phyloP scores from a whole-genome alignment of 371 early-diverging fungal species.

The Phascolomyces articulosus region DNA sequence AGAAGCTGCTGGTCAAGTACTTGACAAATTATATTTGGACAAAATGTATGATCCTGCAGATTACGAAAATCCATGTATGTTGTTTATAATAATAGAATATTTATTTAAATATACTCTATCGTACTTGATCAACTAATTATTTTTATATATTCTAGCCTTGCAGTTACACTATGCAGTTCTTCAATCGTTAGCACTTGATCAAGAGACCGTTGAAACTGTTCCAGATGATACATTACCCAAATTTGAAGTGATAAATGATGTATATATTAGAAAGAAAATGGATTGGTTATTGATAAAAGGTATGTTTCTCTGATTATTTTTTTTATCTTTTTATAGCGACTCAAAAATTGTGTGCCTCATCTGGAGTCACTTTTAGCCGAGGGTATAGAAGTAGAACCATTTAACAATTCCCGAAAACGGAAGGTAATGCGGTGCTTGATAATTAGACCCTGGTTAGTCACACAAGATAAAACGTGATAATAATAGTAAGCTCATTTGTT shows the following conservation, averaged over 20 bases:
- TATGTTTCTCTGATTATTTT: no score
- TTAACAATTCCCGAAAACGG: not conserved
- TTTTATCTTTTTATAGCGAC: slow-evolving; percentile 7
- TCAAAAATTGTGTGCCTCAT: slow-evolving; percentile 10
- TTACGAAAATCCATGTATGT: slow-evolving; percentile 67
- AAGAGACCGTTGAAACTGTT: slow-evolving; percentile 10
- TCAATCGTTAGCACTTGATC: slow-evolving; percentile 61
- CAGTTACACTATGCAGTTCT: slow-evolving; percentile 67
- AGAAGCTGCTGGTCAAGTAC: not conserved
- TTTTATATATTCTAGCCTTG: slow-evolving; percentile 34
- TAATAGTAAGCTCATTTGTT: slow-evolving; percentile 2
- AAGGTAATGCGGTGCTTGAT: not conserved
- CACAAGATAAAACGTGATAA: slow-evolving; percentile 9
- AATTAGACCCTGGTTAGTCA: slow-evolving; percentile 4
- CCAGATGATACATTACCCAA: slow-evolving; percentile 26
- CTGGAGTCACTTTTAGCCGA: not conserved
- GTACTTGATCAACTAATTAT: not conserved
- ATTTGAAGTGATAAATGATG: slow-evolving; percentile 21
- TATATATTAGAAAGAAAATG: slow-evolving; percentile 1
- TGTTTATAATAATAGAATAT: not conserved
- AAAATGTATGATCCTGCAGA: slow-evolving; percentile 47
- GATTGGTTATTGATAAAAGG: not conserved
- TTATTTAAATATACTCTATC: not conserved
- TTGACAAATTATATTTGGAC: slow-evolving; percentile 14
- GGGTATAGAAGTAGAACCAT: not conserved